Evolutionary conservation across 2,329 filamentous ascomycete genomes (phyloP).

Genomic region (Fusarium phyllophilum): DNA sequence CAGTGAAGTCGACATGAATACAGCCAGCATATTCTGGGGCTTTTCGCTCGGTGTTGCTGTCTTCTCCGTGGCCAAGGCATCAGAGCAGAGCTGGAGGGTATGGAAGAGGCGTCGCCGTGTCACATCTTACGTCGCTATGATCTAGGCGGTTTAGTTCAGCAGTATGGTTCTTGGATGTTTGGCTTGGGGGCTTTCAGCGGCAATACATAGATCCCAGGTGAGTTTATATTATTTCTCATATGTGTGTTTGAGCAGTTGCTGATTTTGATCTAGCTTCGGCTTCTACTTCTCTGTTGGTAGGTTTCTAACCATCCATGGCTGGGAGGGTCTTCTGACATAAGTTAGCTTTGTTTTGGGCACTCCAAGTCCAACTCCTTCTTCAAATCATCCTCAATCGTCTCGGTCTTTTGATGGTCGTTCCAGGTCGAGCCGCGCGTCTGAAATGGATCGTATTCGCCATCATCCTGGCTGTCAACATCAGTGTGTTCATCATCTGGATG

Average conservation of each 20-base stretch:
- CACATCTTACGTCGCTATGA: constrained; percentile 32
- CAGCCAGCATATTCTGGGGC: constrained; percentile 40
- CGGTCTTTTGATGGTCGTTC: constrained; percentile 56
- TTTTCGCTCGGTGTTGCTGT: constrained; percentile 33
- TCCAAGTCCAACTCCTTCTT: constrained; percentile 61
- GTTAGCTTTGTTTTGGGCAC: constrained; percentile 47
- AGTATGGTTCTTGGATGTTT: constrained; percentile 37
- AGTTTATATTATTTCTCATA: fast-evolving
- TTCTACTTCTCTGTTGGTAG: constrained; percentile 33
- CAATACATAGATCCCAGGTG: constrained; percentile 40
- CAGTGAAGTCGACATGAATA: constrained; percentile 37
- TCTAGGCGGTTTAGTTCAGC: constrained; percentile 40
- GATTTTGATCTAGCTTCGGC: constrained; percentile 18
- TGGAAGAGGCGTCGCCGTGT: constrained; percentile 29
- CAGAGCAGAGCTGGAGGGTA: constrained; percentile 16
- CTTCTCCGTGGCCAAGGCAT: constrained; percentile 24
- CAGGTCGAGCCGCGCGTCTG: constrained; percentile 49
- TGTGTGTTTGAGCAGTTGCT: neutral
- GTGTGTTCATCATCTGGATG: constrained; percentile 65
- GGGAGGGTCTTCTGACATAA: too few species aligned
- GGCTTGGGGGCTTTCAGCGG: constrained; percentile 38
- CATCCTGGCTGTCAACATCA: constrained; percentile 62
- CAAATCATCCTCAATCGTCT: constrained; percentile 67
- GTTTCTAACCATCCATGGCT: too few species aligned
- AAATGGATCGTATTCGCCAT: constrained; percentile 57